A percentile compares a stretch with the other conserved stretches of the same genome.
Conservation (phyloP, 139 green algal species). For the Penium margaritaceum region DNA sequence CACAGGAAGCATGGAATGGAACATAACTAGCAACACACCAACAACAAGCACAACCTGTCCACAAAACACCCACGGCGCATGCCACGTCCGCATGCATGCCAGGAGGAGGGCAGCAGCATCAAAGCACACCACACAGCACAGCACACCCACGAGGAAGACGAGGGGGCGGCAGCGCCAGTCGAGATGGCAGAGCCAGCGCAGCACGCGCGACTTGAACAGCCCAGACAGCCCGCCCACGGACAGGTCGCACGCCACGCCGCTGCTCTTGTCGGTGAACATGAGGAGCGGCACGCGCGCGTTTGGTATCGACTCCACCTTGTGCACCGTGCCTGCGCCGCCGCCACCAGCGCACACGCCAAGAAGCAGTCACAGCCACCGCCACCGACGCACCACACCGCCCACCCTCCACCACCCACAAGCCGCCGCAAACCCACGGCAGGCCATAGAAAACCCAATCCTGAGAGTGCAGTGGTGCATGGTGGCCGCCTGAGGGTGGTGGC, state of each 20-base stretch:
- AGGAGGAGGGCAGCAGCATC: neutral
- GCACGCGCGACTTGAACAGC: slow-evolving; percentile 26
- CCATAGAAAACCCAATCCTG: no score
- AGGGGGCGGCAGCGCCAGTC: slow-evolving; percentile 22
- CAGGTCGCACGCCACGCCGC: slow-evolving; percentile 41
- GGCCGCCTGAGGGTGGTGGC: no score
- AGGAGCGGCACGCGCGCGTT: slow-evolving; percentile 42
- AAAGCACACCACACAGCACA: neutral
- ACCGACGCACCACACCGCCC: no score
- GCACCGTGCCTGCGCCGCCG: neutral
- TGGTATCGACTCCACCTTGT: slow-evolving; percentile 27
- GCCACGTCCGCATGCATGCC: neutral
- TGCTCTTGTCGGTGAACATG: slow-evolving; percentile 41
- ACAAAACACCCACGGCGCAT: no score
- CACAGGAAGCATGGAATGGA: no score
- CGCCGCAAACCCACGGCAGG: no score
- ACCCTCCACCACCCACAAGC: no score
- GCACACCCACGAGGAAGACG: slow-evolving; percentile 23
- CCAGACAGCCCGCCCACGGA: slow-evolving; percentile 27
- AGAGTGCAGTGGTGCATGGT: no score
- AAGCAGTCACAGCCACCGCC: no score
- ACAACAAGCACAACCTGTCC: no score
- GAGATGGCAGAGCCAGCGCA: slow-evolving; percentile 12
- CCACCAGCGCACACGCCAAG: no score
- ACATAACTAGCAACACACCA: no score